Conservation (phyloP, 2,329 filamentous ascomycete genomes). For the Epicoccum sorghinum region DNA sequence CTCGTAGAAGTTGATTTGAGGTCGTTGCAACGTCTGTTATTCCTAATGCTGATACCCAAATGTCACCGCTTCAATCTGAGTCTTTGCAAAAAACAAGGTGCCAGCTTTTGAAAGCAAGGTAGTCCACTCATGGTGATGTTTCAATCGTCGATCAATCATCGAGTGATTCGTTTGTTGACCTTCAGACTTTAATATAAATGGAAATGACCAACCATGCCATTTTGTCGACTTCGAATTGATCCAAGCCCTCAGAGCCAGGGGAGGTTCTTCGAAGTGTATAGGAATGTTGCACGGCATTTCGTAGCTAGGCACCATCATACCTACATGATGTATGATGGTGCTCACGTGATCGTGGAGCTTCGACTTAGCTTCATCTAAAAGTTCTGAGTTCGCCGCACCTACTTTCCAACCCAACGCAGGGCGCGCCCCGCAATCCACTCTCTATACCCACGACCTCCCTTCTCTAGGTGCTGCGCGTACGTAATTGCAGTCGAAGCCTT, state of each 20-base stretch:
- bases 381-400: constrained; percentile 21
- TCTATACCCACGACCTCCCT: constrained; percentile 16
- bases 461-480: constrained; percentile 15
- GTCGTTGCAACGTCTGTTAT: constrained; percentile 3
- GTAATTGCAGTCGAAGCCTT: constrained; percentile 9
- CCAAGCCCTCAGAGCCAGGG: too few relatives aligned
- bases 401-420: constrained; percentile 27
- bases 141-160: too few relatives aligned
- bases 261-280: too few relatives aligned
- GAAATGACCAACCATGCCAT: too few relatives aligned
- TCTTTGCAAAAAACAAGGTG: too few relatives aligned
- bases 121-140: too few relatives aligned
- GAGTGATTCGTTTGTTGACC: too few relatives aligned
- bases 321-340: neutral
- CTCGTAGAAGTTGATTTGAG: constrained; percentile 1
- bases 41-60: constrained; percentile 16
- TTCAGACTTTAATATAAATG: too few relatives aligned
- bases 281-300: too few relatives aligned
- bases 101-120: too few relatives aligned
- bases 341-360: constrained; percentile 15
- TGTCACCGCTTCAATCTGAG: neutral
- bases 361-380: constrained; percentile 14
- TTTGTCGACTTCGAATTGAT: too few relatives aligned
- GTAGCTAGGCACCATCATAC: too few relatives aligned
- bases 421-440: constrained; percentile 30